A percentile compares a stretch with the other conserved stretches of the same genome.
These are phyloP conservation scores for Metschnikowia noctiluminum DNA, from an alignment of 805 yeast species.

Conservation along the genomic window DNA sequence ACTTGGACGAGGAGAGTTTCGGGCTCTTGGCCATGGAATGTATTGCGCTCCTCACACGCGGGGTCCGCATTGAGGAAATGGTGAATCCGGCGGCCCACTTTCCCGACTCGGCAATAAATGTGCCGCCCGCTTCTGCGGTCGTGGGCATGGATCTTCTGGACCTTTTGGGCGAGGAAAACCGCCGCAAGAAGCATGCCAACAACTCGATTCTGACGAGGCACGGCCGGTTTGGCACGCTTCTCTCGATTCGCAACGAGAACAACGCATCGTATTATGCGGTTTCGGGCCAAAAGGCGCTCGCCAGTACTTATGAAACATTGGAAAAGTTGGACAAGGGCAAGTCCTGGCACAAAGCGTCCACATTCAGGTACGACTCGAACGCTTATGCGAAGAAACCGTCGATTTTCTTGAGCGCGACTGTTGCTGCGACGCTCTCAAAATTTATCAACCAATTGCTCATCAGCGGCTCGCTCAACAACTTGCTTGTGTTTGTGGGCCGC, in stretches of 20 bases:
- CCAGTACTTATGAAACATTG: slow-evolving; percentile 50
- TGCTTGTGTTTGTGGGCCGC: slow-evolving; percentile 50
- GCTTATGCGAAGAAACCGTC: slow-evolving; percentile 26
- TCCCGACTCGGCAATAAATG: slow-evolving; percentile 9
- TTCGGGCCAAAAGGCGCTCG: slow-evolving; percentile 63
- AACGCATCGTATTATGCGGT: slow-evolving; percentile 64
- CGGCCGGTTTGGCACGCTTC: slow-evolving; percentile 84
- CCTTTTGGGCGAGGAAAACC: slow-evolving; percentile 59
- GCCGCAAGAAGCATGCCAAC: slow-evolving; percentile 45
- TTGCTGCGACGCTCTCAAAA: slow-evolving; percentile 39
- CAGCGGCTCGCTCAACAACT: slow-evolving; percentile 72
- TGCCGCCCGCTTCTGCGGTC: slow-evolving; percentile 24
- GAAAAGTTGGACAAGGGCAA: slow-evolving; percentile 65
- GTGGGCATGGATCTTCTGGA: slow-evolving; percentile 44
- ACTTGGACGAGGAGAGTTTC: slow-evolving; percentile 58
- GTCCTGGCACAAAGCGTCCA: slow-evolving; percentile 52
- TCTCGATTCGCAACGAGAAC: slow-evolving; percentile 60
- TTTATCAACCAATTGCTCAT: slow-evolving; percentile 51
- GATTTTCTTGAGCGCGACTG: slow-evolving; percentile 28
- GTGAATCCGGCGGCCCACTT: neutral
- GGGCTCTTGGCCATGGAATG: slow-evolving; percentile 68
- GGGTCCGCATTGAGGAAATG: slow-evolving; percentile 30
- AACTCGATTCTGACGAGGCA: slow-evolving; percentile 68
- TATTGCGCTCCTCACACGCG: slow-evolving; percentile 58
- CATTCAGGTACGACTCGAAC: slow-evolving; percentile 41